A percentile compares a stretch with the other conserved stretches of the same genome.
phyloP scores from a whole-genome alignment of 805 yeast species.

The Candida ovalis region DNA sequence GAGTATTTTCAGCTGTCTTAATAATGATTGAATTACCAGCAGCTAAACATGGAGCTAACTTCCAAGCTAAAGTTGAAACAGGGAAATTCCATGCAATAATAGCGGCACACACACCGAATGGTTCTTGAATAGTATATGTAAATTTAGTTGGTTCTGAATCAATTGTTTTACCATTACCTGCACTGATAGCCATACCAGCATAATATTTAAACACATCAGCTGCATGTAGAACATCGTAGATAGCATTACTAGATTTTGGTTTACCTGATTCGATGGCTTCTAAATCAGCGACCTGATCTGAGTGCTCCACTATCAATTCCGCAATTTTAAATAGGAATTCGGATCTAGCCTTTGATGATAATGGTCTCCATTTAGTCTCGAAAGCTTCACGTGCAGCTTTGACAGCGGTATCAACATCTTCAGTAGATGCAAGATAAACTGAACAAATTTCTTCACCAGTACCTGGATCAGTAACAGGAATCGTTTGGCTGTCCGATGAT shows the following conservation, averaged over 20 bases:
- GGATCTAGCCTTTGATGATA: constrained; percentile 44
- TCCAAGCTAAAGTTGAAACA: constrained; percentile 65
- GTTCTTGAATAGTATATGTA: constrained; percentile 62
- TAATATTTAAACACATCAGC: constrained; percentile 56
- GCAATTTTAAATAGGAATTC: constrained; percentile 47
- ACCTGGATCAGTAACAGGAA: constrained; percentile 55
- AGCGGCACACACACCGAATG: constrained; percentile 68
- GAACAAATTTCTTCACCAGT: constrained; percentile 49
- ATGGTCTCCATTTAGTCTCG: constrained; percentile 41
- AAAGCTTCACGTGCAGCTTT: constrained; percentile 50
- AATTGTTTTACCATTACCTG: constrained; percentile 55
- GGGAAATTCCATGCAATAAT: constrained; percentile 76
- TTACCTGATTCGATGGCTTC: constrained; percentile 63
- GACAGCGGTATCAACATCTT: constrained; percentile 54
- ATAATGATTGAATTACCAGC: constrained; percentile 63
- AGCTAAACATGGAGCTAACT: constrained; percentile 63
- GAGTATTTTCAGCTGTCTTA: constrained; percentile 65
- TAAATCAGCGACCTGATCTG: constrained; percentile 48
- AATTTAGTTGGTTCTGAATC: constrained; percentile 55
- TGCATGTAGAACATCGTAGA: constrained; percentile 55
- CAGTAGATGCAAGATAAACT: constrained; percentile 46
- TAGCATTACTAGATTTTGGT: constrained; percentile 48
- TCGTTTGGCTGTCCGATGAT: constrained; percentile 47
- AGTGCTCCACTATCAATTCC: constrained; percentile 43
- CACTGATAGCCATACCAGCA: constrained; percentile 75